Evolutionary conservation across 2,329 filamentous ascomycete genomes (phyloP).

Genomic region (Endoconidiophora laricicola): DNA sequence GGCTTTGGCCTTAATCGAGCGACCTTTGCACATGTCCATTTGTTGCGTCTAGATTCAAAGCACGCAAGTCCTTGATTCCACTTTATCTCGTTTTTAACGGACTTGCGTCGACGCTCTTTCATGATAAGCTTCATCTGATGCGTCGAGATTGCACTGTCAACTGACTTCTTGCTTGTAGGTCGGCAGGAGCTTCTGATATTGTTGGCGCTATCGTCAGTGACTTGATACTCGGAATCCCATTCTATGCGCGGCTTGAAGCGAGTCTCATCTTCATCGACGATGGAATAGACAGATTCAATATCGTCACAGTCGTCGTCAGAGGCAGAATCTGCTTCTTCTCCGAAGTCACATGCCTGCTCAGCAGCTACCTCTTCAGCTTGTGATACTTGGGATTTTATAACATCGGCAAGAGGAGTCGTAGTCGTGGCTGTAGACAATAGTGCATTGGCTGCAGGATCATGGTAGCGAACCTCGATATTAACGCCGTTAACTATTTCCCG

Average conservation of each 20-base stretch:
- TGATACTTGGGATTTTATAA: not conserved
- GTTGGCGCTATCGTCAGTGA: not conserved
- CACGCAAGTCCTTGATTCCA: conserved; percentile 76
- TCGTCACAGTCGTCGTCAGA: conserved; percentile 21
- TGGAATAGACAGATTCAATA: conserved; percentile 38
- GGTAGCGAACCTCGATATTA: conserved; percentile 8
- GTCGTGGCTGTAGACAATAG: not conserved
- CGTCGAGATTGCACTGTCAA: not conserved
- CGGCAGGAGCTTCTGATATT: not conserved
- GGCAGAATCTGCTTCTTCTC: conserved; percentile 4
- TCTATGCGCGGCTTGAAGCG: conserved; percentile 33
- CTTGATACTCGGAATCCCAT: conserved; percentile 29
- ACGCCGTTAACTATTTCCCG: conserved; percentile 2
- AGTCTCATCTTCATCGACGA: conserved; percentile 38
- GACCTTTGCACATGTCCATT: conserved; percentile 65
- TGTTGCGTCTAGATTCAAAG: conserved; percentile 60
- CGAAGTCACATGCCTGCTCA: not conserved
- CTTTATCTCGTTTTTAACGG: conserved; percentile 43
- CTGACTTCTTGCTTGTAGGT: not conserved
- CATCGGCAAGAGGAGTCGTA: conserved; percentile 5
- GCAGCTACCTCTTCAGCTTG: not conserved
- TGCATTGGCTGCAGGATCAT: conserved; percentile 11
- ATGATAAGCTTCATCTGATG: not conserved
- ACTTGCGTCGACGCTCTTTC: conserved; percentile 38
- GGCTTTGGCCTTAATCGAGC: conserved; percentile 35